phyloP scores from a whole-genome alignment of 2,329 filamentous ascomycete species.

The Elsinoe perseae region DNA sequence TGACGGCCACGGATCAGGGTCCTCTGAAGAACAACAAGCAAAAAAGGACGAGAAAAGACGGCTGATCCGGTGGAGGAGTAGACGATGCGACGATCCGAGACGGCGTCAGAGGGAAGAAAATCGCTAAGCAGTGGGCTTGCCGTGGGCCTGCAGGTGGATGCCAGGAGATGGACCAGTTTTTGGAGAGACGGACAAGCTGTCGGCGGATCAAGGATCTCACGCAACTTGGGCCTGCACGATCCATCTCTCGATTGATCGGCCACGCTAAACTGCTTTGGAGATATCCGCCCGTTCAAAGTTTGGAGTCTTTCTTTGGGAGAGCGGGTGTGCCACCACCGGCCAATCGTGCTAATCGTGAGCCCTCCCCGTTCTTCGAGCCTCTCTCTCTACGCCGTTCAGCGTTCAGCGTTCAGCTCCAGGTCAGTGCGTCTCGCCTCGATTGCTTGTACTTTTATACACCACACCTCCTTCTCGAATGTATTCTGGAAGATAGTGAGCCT shows the following conservation, averaged over 20 bases:
- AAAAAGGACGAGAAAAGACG: neutral
- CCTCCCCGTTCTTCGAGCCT: slow-evolving; percentile 10
- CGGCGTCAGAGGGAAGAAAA: slow-evolving; percentile 8
- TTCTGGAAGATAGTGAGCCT: neutral
- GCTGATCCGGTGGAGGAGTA: neutral
- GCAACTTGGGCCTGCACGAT: slow-evolving; percentile 11
- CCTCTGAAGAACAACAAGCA: too few species aligned
- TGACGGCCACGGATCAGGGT: neutral
- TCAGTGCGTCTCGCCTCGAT: slow-evolving; percentile 16
- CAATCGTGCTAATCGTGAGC: slow-evolving; percentile 15
- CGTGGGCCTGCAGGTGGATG: too few species aligned
- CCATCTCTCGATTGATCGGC: slow-evolving; percentile 16
- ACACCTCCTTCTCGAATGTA: neutral
- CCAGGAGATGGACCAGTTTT: too few species aligned
- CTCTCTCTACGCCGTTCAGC: slow-evolving; percentile 2
- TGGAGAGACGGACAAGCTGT: neutral
- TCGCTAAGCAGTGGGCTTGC: slow-evolving; percentile 13
- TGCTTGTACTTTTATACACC: neutral
- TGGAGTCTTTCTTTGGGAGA: slow-evolving; percentile 9
- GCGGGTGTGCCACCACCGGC: slow-evolving; percentile 13
- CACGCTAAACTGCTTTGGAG: slow-evolving; percentile 13
- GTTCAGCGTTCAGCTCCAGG: slow-evolving; percentile 2
- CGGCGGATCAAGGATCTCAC: slow-evolving; percentile 14
- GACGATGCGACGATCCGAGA: slow-evolving; percentile 4
- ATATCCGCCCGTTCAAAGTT: slow-evolving; percentile 11